These are phyloP conservation scores for Ophiobolus disseminans DNA, from an alignment of 2,329 filamentous ascomycete species.

Conservation along the genomic window DNA sequence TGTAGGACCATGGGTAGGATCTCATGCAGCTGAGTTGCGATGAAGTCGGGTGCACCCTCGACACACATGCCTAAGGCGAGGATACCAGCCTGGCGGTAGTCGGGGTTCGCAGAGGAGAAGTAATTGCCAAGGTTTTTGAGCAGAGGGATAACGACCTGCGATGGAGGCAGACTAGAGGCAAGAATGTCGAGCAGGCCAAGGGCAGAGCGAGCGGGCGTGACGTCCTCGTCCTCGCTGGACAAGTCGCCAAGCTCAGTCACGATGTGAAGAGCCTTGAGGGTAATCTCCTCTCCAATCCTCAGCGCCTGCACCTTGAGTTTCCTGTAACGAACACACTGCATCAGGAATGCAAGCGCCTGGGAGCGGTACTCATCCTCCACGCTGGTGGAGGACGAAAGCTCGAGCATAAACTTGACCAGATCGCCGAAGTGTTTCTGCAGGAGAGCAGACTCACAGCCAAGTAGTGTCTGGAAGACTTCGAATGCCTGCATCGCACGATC, in stretches of 20 bases:
- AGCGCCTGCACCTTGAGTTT: conserved; percentile 95
- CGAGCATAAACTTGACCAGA: conserved; percentile 91
- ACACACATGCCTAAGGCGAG: conserved; percentile 92
- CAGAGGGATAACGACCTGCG: conserved; percentile 91
- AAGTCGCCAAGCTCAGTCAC: conserved; percentile 86
- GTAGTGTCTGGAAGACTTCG: conserved; percentile 94
- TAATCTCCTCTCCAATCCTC: conserved; percentile 85
- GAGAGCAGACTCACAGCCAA: conserved; percentile 86
- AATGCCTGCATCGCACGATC: conserved; percentile 90
- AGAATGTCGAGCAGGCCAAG: conserved; percentile 89
- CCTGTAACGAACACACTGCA: conserved; percentile 88
- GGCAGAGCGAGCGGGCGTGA: conserved; percentile 83
- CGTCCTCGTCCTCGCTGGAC: conserved; percentile 76
- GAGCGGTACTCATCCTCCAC: conserved; percentile 85
- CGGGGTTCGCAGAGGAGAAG: conserved; percentile 74
- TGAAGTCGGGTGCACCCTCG: conserved; percentile 96
- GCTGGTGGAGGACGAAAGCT: conserved; percentile 77
- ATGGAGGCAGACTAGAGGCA: conserved; percentile 85
- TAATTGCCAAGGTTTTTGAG: conserved; percentile 86
- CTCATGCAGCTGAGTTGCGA: conserved; percentile 86
- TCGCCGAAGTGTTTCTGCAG: conserved; percentile 87
- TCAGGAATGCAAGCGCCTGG: conserved; percentile 91
- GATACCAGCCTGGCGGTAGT: conserved; percentile 88
- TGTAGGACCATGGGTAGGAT: conserved; percentile 85
- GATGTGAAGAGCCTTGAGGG: conserved; percentile 85